Conservation (phyloP, 2,329 filamentous ascomycete species). For the Verticillium dahliae region DNA sequence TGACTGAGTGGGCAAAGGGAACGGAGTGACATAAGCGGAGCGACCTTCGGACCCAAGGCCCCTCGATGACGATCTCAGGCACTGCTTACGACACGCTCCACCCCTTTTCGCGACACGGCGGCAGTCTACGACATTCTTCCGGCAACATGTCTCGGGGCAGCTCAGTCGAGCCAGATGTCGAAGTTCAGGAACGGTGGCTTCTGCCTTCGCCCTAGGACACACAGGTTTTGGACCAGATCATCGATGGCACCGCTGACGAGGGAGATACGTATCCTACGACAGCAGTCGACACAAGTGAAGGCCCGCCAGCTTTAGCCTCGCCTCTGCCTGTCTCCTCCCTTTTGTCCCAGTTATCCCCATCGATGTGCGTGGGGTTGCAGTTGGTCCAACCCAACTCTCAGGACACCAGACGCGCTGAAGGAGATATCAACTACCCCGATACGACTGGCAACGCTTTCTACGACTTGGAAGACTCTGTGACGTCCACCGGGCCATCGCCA, state of each 20-base stretch:
- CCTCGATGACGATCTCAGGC: background rate
- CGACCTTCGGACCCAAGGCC: background rate
- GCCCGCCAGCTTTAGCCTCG: background rate
- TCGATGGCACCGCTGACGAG: background rate
- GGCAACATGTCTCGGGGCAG: background rate
- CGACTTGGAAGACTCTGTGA: background rate
- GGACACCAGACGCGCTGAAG: background rate
- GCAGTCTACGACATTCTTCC: background rate
- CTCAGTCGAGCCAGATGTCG: background rate
- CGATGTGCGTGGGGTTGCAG: background rate
- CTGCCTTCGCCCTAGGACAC: background rate
- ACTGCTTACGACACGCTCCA: background rate
- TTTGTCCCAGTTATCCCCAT: background rate
- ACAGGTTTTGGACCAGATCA: background rate
- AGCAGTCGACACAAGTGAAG: background rate
- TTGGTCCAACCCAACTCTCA: background rate
- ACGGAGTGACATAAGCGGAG: no score
- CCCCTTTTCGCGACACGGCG: background rate
- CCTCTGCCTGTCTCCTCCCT: background rate
- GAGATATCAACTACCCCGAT: background rate
- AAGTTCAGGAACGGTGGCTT: background rate
- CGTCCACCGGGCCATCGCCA: background rate
- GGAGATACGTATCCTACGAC: background rate
- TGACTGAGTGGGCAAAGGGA: no score
- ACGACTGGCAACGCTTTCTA: background rate